phyloP scores from a whole-genome alignment of 495 filamentous ascomycete genomes.

The Aspergillus indologenus region DNA sequence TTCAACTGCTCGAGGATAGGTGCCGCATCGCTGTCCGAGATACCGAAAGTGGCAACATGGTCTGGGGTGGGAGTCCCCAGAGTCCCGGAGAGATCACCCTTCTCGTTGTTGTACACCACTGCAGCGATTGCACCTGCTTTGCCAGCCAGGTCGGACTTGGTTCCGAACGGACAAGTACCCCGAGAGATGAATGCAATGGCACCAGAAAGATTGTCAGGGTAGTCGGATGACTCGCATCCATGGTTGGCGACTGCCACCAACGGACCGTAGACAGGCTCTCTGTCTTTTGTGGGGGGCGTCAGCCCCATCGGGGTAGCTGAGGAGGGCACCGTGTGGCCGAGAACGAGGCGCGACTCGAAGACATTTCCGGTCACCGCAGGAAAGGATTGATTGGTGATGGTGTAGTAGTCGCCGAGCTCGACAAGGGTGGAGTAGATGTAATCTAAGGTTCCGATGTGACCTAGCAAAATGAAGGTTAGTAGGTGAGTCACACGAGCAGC shows the following conservation, averaged over 20 bases:
- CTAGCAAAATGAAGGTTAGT: constrained; percentile 32
- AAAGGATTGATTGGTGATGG: constrained; percentile 56
- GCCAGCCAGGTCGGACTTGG: constrained; percentile 55
- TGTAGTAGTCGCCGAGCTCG: constrained; percentile 54
- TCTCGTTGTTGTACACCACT: constrained; percentile 57
- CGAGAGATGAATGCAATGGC: constrained; percentile 56
- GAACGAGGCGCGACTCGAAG: constrained; percentile 53
- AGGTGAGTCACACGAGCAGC: neutral
- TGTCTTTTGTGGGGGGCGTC: constrained; percentile 56
- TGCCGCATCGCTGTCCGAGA: constrained; percentile 49
- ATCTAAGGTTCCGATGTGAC: constrained; percentile 55
- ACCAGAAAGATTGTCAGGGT: constrained; percentile 35
- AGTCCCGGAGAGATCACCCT: constrained; percentile 48
- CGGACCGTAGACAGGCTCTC: constrained; percentile 39
- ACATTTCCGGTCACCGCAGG: constrained; percentile 56
- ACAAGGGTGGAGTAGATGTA: constrained; percentile 55
- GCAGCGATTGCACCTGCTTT: constrained; percentile 58
- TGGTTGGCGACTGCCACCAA: constrained; percentile 35
- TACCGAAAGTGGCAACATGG: constrained; percentile 57
- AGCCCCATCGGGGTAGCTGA: constrained; percentile 56
- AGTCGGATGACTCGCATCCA: constrained; percentile 55
- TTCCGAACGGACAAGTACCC: constrained; percentile 59
- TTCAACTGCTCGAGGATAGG: constrained; percentile 46
- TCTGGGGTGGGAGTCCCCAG: constrained; percentile 48
- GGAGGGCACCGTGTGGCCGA: constrained; percentile 48